phyloP scores from a whole-genome alignment of 163 green algal genomes.

The Coccomyxa subellipsoidea region DNA sequence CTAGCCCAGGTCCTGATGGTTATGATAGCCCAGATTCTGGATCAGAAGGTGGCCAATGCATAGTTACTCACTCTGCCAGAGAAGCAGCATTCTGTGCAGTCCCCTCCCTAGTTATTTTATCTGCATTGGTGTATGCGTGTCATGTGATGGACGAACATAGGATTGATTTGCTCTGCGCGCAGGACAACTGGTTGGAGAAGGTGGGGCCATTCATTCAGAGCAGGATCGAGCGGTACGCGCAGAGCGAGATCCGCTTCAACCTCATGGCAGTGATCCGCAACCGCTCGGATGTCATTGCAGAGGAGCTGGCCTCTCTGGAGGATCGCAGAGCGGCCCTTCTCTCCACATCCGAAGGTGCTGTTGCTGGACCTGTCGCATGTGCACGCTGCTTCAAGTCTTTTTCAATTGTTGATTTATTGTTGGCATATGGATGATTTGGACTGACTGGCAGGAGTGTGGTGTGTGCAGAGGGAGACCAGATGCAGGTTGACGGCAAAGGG shows the following conservation, averaged over 20 bases:
- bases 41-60: too few relatives aligned
- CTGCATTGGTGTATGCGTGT: too few relatives aligned
- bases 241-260: conserved; percentile 95
- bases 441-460: neutral
- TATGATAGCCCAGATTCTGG: too few relatives aligned
- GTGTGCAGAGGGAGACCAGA: neutral
- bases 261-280: conserved; percentile 86
- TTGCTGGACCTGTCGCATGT: neutral
- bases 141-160: too few relatives aligned
- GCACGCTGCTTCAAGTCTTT: neutral
- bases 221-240: conserved; percentile 85
- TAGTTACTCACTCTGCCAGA: too few relatives aligned
- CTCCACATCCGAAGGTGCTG: neutral
- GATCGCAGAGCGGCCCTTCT: neutral
- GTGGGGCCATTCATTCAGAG: conserved; percentile 67
- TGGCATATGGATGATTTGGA: neutral
- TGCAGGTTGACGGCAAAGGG: neutral
- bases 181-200: conserved; percentile 76
- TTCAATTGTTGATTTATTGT: neutral
- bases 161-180: too few relatives aligned
- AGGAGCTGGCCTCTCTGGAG: conserved; percentile 15
- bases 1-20: too few relatives aligned
- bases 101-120: too few relatives aligned
- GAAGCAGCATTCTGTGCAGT: too few relatives aligned
- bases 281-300: conserved; percentile 14